Base-by-base conservation (phyloP, 2,329 filamentous ascomycete species). In the Cladosporium colombiae region DNA sequence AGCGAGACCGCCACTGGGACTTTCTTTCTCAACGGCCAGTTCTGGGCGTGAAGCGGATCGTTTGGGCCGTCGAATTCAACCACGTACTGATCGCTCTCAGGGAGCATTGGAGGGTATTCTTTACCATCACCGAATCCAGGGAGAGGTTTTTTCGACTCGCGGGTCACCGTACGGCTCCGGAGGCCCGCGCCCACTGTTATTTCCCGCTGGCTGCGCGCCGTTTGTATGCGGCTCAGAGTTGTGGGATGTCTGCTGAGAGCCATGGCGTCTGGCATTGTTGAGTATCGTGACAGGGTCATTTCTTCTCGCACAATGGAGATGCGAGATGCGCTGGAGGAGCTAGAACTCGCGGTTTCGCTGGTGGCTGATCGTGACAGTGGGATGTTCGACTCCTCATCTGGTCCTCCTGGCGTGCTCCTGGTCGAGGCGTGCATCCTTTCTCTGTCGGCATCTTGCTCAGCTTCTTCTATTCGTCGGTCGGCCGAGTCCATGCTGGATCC, bases 21-120 rank as follows among this genome's bases (percentile, higher is more conserved):
- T 73, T 85, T 87, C 87, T 96, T 97, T 81, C 91, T 93, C 63
- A 91, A 74, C 0, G 90, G 84, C 93, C 93, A 97, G 76, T 96
- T 97, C 79, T 94, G 91, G 1, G 92, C 90, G 77, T 96, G 92
- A 67, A 93, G 74, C 2, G 92, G 92, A 73, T 97, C 93, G 69
- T 93, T 84, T 1, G 88, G 89, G 0, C 92, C 93, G 71, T 93
- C 89, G 74, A 96, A 97, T 49, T 85, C 91, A 52, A 93, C 91
- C 0, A 93, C 89, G 73, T 92, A 93, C 68, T 90, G 86, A 71
- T 93, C 90, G 70, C 84, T 83, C n/a, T 88, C 86, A 2, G 90
- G 89, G 44, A 93, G 76, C 1, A 80, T 81, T 5, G 90, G 89
- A 5, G 91, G 91, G 72, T 86, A 91, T 1, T 87, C 82, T 78